Conservation (phyloP, 73 alveolate genomes). For the Tetrahymena malaccensis region DNA sequence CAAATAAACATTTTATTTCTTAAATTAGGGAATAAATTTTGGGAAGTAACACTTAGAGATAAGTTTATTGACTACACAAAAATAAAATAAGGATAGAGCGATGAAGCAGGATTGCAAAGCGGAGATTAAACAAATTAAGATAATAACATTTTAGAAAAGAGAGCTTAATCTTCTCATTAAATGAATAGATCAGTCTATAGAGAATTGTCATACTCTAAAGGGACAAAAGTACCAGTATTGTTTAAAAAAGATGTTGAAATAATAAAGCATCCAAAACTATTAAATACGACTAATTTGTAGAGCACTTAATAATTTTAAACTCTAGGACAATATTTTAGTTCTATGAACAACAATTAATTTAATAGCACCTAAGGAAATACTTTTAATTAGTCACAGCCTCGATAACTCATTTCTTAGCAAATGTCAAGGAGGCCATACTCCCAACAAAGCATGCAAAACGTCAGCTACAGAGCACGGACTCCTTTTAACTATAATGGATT, state of each 20-base stretch:
- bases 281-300: neutral
- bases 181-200: neutral
- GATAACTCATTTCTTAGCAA: neutral
- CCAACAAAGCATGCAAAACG: neutral
- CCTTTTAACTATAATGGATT: neutral
- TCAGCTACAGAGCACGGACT: neutral
- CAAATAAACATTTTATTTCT: neutral
- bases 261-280: neutral
- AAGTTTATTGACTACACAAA: neutral
- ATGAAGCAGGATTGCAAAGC: neutral
- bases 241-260: neutral
- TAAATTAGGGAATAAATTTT: neutral
- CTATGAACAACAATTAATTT: neutral
- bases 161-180: neutral
- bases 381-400: neutral
- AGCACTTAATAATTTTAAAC: neutral
- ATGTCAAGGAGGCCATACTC: neutral
- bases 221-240: neutral
- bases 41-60: neutral
- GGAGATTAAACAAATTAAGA: neutral
- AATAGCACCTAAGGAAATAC: neutral
- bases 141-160: neutral
- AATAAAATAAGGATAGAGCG: neutral
- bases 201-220: neutral
- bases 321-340: neutral